Evolutionary conservation across 2,329 filamentous ascomycete species (phyloP).

Genomic region (Periconia macrospinosa): DNA sequence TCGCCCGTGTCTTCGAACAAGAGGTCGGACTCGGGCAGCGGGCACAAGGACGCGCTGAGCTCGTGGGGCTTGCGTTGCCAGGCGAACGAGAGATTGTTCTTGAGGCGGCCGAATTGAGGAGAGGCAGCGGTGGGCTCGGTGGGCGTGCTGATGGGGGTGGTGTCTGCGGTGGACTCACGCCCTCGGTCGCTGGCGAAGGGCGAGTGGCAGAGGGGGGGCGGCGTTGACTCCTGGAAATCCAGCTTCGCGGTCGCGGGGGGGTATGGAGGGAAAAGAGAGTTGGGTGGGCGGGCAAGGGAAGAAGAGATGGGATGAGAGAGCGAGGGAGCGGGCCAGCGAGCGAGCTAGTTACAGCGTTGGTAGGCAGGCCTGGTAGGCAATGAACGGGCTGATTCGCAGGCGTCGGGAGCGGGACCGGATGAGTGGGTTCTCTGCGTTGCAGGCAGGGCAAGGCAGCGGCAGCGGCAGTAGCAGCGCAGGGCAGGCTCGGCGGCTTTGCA

Average conservation of each 20-base stretch:
- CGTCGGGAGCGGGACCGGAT: slow-evolving; percentile 14
- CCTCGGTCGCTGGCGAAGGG: slow-evolving; percentile 51
- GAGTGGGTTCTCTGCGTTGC: slow-evolving; percentile 5
- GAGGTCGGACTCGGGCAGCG: slow-evolving; percentile 36
- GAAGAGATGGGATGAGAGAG: not conserved
- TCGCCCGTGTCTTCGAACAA: slow-evolving; percentile 46
- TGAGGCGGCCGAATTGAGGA: slow-evolving; percentile 45
- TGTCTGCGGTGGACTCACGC: slow-evolving; percentile 55
- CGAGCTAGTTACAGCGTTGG: no score
- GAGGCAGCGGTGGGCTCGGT: slow-evolving; percentile 39
- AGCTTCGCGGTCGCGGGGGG: slow-evolving; percentile 50
- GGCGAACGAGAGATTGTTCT: slow-evolving; percentile 47
- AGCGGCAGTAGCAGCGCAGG: no score
- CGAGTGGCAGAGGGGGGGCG: slow-evolving; percentile 57
- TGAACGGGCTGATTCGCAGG: not conserved
- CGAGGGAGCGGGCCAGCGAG: no score
- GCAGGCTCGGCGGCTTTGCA: not conserved
- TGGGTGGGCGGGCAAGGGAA: not conserved
- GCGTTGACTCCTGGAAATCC: slow-evolving; percentile 56
- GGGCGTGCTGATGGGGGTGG: slow-evolving; percentile 51
- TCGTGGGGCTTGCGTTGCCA: slow-evolving; percentile 49
- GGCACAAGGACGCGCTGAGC: slow-evolving; percentile 28
- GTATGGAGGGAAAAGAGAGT: not conserved
- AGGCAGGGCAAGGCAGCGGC: no score
- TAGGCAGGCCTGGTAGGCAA: no score